Evolutionary conservation across 73 alveolate genomes (phyloP), one percentile per base, ranked within the genome.

Genomic region (Paramecium sexaurelia): DNA sequence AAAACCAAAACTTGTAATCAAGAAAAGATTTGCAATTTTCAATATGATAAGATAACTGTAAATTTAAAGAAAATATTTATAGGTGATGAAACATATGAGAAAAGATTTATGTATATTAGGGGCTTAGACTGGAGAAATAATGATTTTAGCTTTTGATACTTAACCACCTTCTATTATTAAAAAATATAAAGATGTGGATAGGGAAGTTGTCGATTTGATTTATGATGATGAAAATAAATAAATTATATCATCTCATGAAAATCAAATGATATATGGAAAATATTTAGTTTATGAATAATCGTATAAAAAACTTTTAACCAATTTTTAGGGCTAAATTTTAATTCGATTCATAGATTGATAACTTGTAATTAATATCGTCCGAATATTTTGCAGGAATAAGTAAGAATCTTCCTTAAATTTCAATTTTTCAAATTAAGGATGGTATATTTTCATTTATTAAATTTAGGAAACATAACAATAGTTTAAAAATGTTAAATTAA

Each of bases 81-180:
- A 69, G 85, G 85, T 69, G 33, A 69, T 69, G 85, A 69, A 69
- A 69, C 19, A 69, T 32, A 69, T 69, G 85, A 27, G 85, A 69
- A 69, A 69, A 35, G 85, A 69, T 32, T 11, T 69, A 35, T 27
- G 47, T 27, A 32, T 69, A 0, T 69, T 69, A 5, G 85, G 85
- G 0, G 9, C 85, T 32, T 32, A 27, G 13, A 69, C 5, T 17
- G 85, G 85, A 32, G 85, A 69, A 11, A 19, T 69, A 9, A 24
- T 69, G 32, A 35, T 69, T 32, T 69, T 69, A 36, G 85, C 85
- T 24, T 69, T 69, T 69, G 85, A 69, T 69, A 32, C 47, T 6
- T 69, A 27, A 27, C 47, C 85, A 9, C 85, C 85, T 17, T 19
- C 13, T 11, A 27, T 69, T 6, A 35, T 69, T 10, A 32, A 69